These are phyloP conservation scores for Penicillium janthinellum DNA, from an alignment of 2,329 filamentous ascomycete genomes.

Conservation along the genomic window DNA sequence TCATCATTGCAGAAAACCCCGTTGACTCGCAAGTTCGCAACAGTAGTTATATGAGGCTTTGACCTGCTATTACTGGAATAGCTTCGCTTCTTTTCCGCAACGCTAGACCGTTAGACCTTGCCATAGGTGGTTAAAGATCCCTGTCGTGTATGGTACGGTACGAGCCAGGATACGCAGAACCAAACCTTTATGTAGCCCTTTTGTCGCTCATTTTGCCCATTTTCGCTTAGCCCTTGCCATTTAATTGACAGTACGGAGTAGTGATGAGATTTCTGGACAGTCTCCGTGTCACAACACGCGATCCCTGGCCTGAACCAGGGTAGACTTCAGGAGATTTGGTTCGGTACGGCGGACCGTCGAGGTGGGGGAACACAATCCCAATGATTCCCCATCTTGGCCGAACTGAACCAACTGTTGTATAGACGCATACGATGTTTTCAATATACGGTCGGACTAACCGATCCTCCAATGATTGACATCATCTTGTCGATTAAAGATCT, in stretches of 20 bases:
- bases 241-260: neutral
- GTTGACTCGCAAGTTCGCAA: neutral
- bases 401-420: neutral
- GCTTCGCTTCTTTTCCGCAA: neutral
- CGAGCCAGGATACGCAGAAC: neutral
- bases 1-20: too few relatives aligned
- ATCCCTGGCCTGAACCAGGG: neutral
- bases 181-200: neutral
- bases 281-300: neutral
- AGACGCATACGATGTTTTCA: neutral
- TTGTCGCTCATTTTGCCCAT: neutral
- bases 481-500: neutral
- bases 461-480: neutral
- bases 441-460: neutral
- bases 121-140: neutral
- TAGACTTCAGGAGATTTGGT: neutral
- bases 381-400: neutral
- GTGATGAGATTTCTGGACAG: neutral
- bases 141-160: neutral
- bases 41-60: neutral
- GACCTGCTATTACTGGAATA: neutral
- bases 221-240: neutral
- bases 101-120: constrained; percentile 1
- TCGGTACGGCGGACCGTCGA: constrained; percentile 10
- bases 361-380: neutral